Percentiles rank a stretch among this genome's conserved stretches.
Evolutionary conservation across 2,329 filamentous ascomycete species (phyloP).

Genomic region (Paecilomyces niveus): DNA sequence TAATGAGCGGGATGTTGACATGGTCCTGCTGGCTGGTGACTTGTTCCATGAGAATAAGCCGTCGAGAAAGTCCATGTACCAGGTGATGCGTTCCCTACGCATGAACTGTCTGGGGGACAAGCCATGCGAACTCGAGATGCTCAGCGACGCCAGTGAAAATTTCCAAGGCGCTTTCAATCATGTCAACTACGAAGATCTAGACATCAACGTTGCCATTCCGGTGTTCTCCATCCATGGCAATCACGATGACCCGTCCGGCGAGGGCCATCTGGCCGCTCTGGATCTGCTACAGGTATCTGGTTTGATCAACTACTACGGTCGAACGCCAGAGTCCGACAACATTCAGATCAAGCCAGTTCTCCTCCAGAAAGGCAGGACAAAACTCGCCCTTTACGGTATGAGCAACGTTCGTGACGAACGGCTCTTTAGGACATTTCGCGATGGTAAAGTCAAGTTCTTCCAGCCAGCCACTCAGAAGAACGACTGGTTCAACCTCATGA

Average conservation of each 20-base stretch:
- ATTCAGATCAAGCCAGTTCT: constrained; percentile 87
- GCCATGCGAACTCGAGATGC: constrained; percentile 87
- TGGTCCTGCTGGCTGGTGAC: constrained; percentile 88
- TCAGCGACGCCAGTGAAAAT: constrained; percentile 86
- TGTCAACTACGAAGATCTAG: constrained; percentile 95
- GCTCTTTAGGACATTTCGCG: constrained; percentile 85
- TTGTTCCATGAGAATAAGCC: constrained; percentile 98
- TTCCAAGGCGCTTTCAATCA: constrained; percentile 86
- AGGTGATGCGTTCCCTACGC: constrained; percentile 90
- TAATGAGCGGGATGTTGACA: constrained; percentile 84
- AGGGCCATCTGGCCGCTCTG: constrained; percentile 83
- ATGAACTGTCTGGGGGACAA: constrained; percentile 94
- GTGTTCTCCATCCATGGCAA: constrained; percentile 99
- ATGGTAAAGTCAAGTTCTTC: constrained; percentile 91
- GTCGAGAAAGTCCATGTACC: constrained; percentile 89
- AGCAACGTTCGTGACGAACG: constrained; percentile 96
- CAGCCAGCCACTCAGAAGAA: constrained; percentile 69
- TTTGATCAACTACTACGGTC: constrained; percentile 91
- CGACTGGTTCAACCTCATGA: constrained; percentile 95
- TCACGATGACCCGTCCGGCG: constrained; percentile 95
- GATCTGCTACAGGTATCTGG: constrained; percentile 88
- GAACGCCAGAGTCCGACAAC: constrained; percentile 85
- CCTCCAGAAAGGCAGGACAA: constrained; percentile 87
- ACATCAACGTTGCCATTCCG: constrained; percentile 95
- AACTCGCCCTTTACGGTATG: constrained; percentile 85